phyloP scores from a whole-genome alignment of 2,329 filamentous ascomycete species.

The Colletotrichum acutatum region DNA sequence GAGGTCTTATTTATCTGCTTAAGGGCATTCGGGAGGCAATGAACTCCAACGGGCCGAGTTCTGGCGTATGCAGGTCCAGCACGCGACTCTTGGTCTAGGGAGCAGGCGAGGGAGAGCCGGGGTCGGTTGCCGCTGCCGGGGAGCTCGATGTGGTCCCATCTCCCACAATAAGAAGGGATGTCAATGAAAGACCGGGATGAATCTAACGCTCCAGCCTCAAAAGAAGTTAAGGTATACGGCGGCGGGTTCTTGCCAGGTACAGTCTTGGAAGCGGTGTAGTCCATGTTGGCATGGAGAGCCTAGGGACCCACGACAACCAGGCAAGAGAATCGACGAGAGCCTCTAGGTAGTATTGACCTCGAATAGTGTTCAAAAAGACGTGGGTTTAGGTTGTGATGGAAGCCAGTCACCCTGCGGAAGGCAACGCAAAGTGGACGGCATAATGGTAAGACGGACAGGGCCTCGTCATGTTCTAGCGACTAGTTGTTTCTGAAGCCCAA shows the following conservation, averaged over 20 bases:
- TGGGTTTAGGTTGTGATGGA: background rate
- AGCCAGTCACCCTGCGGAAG: background rate
- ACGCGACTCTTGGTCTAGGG: background rate
- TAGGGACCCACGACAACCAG: background rate
- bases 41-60: background rate
- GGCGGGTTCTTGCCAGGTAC: background rate
- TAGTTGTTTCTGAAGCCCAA: background rate
- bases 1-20: slow-evolving; percentile 2
- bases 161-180: background rate
- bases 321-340: background rate
- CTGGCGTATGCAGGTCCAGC: background rate
- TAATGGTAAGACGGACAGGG: background rate
- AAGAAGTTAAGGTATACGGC: background rate
- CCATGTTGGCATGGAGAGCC: background rate
- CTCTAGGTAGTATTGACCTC: background rate
- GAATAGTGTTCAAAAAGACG: background rate
- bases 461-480: background rate
- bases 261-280: background rate
- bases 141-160: background rate
- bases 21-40: background rate
- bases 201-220: background rate
- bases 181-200: background rate
- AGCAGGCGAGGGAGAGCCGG: background rate
- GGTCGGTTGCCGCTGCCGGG: background rate
- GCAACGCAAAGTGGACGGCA: background rate